Base-by-base conservation (phyloP, 768 basidiomycete genomes). In the Wakefieldia striispora region DNA sequence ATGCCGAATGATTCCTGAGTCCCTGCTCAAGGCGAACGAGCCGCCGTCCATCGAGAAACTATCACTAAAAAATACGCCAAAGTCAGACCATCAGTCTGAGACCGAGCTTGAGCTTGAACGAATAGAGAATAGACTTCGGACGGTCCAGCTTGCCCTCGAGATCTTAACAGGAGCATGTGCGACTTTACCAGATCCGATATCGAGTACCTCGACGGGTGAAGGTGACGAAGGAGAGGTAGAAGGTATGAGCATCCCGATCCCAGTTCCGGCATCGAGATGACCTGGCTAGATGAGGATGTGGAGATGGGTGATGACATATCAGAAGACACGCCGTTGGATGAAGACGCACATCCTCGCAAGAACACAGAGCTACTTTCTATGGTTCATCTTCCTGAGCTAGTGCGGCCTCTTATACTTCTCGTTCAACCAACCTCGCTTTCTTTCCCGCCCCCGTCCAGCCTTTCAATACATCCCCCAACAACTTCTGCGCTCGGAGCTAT, bases 151-250 rank as follows among this genome's bases (percentile, higher is more conserved):
- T 27, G 82, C 87, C n/a, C 73, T 97, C 23, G 94, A 97, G 69
- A 82, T 97, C 42, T 67, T 97, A 54, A 95, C 92, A 0, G 87
- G 87, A 26, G 74, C 80, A n/a, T 97, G 91, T 63, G 93, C 93
- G 17, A 90, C 84, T 6, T 70, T 97, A 35, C 91, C 91, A 5
- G 91, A 92, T 58, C 82, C 86, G 16, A 82, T 84, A 46, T 70
- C 75, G 38, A 67, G 63, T 24, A 55, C 61, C 0, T 63, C 64
- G 16, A 67, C 67, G 11, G 70, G 71, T 29, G 65, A 62, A 47
- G 60, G 57, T 35, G 70, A 66, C 6, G 67, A 54, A 29, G 71
- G 64, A 9, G 67, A 60, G n/a, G 63, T 61, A 21, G 74, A 77
- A 60, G 75, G 73, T 54, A 69, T 3, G 43, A 12, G 17, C 16